phyloP scores from a whole-genome alignment of 306 rosid genomes.

The Pterocarpus macrocarpus region DNA sequence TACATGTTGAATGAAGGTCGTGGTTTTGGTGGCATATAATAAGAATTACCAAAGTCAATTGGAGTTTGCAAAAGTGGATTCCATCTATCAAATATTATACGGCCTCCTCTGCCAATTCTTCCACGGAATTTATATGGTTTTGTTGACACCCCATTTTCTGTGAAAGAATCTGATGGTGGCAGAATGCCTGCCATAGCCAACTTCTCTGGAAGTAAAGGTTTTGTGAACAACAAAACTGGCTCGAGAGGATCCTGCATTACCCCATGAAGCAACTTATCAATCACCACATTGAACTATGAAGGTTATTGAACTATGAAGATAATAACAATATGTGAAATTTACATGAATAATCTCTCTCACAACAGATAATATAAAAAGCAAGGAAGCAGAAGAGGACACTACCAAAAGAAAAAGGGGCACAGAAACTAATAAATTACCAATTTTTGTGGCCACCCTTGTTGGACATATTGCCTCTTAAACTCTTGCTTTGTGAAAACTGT shows the following conservation, averaged over 20 bases:
- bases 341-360: not conserved
- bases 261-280: conserved; percentile 43
- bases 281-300: conserved; percentile 10
- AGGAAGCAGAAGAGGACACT: not conserved
- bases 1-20: conserved; percentile 64
- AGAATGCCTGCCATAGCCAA: conserved; percentile 81
- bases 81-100: conserved; percentile 91
- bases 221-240: conserved; percentile 88
- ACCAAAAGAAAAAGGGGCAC: not conserved
- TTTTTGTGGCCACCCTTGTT: conserved; percentile 95
- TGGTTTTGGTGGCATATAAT: conserved; percentile 81
- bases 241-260: conserved; percentile 93
- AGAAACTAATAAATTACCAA: conserved; percentile 61
- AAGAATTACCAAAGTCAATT: conserved; percentile 81
- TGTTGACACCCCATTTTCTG: conserved; percentile 59
- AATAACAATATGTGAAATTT: not conserved
- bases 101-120: conserved; percentile 96
- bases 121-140: conserved; percentile 74
- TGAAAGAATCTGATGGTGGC: conserved; percentile 70
- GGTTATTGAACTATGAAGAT: not conserved
- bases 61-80: conserved; percentile 88
- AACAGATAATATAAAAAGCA: not conserved
- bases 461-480: conserved; percentile 71
- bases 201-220: conserved; percentile 92
- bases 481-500: conserved; percentile 73